These are phyloP conservation scores for Linum tenue DNA, from an alignment of 345 rosid genomes.

Conservation along the genomic window DNA sequence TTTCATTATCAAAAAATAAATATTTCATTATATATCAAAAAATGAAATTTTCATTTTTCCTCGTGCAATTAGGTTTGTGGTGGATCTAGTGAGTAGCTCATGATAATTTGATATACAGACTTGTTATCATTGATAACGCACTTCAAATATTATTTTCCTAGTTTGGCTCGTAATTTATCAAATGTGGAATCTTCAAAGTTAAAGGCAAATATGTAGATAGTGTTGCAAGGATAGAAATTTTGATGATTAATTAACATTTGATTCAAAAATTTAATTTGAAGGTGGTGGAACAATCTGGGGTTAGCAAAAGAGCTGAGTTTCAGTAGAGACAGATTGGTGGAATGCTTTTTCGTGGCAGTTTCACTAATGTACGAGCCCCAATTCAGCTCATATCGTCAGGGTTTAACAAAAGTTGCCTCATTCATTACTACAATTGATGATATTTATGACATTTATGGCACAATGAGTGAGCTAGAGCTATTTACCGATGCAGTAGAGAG, in stretches of 20 bases:
- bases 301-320: conserved; percentile 26
- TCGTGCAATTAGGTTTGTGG: too few species aligned
- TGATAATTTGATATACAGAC: background rate
- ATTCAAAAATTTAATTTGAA: background rate
- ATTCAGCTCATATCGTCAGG: conserved; percentile 17
- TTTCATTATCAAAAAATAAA: too few species aligned
- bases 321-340: conserved; percentile 40
- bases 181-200: background rate
- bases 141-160: background rate
- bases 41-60: too few species aligned
- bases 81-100: background rate
- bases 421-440: conserved; percentile 35
- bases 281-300: conserved; percentile 35
- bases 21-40: too few species aligned
- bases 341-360: conserved; percentile 38
- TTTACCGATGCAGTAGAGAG: conserved; percentile 33
- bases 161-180: background rate
- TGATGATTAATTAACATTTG: background rate
- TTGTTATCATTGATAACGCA: background rate
- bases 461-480: conserved; percentile 28
- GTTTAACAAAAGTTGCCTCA: conserved; percentile 27
- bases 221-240: background rate
- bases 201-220: background rate
- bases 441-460: conserved; percentile 35
- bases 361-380: conserved; percentile 28